phyloP scores from a whole-genome alignment of 306 rosid genomes.

The Acmispon strigosus region DNA sequence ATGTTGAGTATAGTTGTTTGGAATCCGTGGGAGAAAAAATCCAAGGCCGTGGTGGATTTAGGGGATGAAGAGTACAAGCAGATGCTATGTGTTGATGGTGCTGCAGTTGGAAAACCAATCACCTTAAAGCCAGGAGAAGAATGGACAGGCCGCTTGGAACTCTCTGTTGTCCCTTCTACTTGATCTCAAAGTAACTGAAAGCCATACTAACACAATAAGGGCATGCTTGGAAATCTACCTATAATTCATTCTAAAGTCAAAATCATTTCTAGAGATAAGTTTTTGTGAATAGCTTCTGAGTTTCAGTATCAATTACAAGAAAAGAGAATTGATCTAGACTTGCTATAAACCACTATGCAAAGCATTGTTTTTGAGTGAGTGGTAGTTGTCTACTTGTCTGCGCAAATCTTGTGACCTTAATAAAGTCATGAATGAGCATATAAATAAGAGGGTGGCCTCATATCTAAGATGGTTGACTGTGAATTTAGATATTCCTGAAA shows the following conservation, averaged over 20 bases:
- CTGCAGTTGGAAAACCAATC: slow-evolving; percentile 72
- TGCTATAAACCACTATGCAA: neutral
- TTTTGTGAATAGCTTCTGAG: no score
- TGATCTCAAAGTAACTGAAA: slow-evolving; percentile 17
- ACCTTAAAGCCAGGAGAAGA: slow-evolving; percentile 76
- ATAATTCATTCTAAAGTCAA: no score
- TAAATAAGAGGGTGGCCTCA: slow-evolving; percentile 4
- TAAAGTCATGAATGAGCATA: slow-evolving; percentile 2
- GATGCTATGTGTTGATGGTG: slow-evolving; percentile 83
- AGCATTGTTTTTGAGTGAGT: slow-evolving; percentile 16
- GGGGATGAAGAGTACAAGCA: slow-evolving; percentile 90
- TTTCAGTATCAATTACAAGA: no score
- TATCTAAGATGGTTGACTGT: neutral
- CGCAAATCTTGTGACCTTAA: slow-evolving; percentile 2
- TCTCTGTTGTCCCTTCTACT: slow-evolving; percentile 48
- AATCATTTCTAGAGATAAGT: no score
- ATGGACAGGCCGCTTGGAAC: slow-evolving; percentile 85
- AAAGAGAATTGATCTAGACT: no score
- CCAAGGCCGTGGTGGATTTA: slow-evolving; percentile 54
- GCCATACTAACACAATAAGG: neutral
- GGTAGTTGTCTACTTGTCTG: slow-evolving; percentile 9
- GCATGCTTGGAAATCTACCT: no score
- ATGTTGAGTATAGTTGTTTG: slow-evolving; percentile 58
- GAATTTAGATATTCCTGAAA: neutral
- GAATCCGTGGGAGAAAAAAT: slow-evolving; percentile 91